phyloP scores from a whole-genome alignment of 805 yeast species.

The Lipomyces mesembrius region DNA sequence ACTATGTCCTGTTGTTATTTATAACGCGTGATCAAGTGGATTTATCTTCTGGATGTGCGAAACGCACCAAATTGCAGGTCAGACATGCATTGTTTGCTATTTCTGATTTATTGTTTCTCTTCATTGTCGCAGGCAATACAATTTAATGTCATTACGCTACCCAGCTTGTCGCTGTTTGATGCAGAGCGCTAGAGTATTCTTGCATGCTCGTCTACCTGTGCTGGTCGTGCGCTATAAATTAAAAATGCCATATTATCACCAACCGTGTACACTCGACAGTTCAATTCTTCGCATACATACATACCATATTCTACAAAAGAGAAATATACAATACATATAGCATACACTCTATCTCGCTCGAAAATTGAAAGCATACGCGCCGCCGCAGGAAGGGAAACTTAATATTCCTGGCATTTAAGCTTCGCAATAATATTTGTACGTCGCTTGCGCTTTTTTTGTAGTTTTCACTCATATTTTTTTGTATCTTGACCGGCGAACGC shows the following conservation, averaged over 20 bases:
- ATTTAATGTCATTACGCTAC: no score
- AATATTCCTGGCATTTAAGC: not conserved
- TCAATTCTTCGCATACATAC: not conserved
- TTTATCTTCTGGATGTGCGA: no score
- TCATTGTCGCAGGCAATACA: no score
- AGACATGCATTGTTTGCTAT: no score
- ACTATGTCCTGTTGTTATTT: no score
- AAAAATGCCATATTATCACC: not conserved
- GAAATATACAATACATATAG: slow-evolving; percentile 1
- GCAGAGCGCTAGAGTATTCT: no score
- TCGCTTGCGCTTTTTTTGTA: not conserved
- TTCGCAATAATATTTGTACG: not conserved
- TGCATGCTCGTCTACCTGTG: no score
- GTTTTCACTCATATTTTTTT: not conserved
- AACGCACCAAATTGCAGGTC: no score
- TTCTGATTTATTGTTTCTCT: no score
- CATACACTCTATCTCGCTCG: not conserved
- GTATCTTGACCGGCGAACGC: not conserved
- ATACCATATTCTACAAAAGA: not conserved
- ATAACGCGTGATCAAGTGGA: no score
- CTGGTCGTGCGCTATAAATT: no score
- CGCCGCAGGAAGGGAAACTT: not conserved
- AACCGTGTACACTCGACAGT: not conserved
- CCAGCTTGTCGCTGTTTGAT: no score
- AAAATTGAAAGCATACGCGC: not conserved